Base-by-base conservation (phyloP, 2,329 filamentous ascomycete genomes). In the Colletotrichum horii region DNA sequence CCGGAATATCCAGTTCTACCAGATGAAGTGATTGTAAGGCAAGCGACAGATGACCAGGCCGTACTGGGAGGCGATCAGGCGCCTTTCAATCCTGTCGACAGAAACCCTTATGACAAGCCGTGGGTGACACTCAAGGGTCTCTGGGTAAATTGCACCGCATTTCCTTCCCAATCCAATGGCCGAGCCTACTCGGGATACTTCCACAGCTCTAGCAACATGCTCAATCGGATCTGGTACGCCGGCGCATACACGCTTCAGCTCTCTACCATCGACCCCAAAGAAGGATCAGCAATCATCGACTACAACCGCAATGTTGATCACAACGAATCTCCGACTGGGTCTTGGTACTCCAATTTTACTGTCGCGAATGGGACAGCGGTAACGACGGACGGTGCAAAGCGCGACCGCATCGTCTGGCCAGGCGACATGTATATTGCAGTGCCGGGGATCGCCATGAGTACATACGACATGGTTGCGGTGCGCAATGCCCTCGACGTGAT, bases 351-450 rank as follows among this genome's bases (percentile, higher is more conserved):
- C 72, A 82, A 80, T 24, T 77, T 77, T 32, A 80, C 80, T 2
- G 78, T 85, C 24, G 82, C 83, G 7, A 80, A 81, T 7, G 83
- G 82, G 6, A 64, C 79, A 22, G 79, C 83, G 11, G 81, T 83
- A n/a, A 83, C 83, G 55, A 82, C 83, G 8, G 89, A 91, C 78
- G 89, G 89, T 5, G 88, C 89, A 3, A 91, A 91, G 80, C 85
- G 89, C 36, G 89, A 91, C 78, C 84, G 89, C 9, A 82, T 90
- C 5, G 88, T 91, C 4, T 92, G 90, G 89, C 88, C 90, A 3
- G 90, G 89, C 4, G 90, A 92, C 78, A 89, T 91, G 86, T 87
- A 87, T 6, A 89, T 91, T 62, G 76, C 76, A 30, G 68, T 74
- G 11, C 74, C 76, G 7, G 76, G 74, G 9, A 76, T 77, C 16